phyloP scores from a whole-genome alignment of 148 eudicot genomes.

The Fagopyrum esculentum region DNA sequence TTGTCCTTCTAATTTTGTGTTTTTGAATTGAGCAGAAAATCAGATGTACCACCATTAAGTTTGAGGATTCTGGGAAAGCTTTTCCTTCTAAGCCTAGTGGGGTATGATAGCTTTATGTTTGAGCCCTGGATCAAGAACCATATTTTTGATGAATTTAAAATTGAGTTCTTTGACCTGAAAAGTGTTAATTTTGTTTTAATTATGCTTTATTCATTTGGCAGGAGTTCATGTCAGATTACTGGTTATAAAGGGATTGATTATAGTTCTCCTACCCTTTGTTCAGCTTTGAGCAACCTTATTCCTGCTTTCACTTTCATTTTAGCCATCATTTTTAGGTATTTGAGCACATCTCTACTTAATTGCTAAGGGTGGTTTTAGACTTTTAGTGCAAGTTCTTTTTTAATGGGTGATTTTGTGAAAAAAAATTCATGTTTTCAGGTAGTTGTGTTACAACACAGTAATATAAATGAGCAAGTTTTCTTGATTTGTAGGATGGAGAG shows the following conservation, averaged over 20 bases:
- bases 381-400: neutral
- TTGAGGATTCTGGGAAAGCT: constrained; percentile 25
- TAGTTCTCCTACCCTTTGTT: constrained; percentile 39
- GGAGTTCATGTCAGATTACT: constrained; percentile 24
- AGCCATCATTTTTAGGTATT: constrained; percentile 40
- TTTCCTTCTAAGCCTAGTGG: constrained; percentile 28
- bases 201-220: constrained; percentile 4
- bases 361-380: neutral
- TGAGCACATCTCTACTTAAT: neutral
- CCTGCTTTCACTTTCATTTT: constrained; percentile 46
- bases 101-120: constrained; percentile 18
- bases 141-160: neutral
- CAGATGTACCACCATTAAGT: constrained; percentile 21
- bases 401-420: neutral
- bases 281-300: constrained; percentile 42
- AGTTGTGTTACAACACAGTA: neutral
- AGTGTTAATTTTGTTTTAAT: neutral
- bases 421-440: neutral
- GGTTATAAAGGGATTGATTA: constrained; percentile 37
- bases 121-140: neutral
- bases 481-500: constrained; percentile 50
- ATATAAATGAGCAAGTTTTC: neutral
- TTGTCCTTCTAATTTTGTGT: too few relatives aligned
- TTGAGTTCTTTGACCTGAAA: neutral
- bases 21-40: constrained; percentile 18